These are phyloP conservation scores for Alternaria hordeiaustralica DNA, from an alignment of 2,329 filamentous ascomycete genomes.

Conservation along the genomic window DNA sequence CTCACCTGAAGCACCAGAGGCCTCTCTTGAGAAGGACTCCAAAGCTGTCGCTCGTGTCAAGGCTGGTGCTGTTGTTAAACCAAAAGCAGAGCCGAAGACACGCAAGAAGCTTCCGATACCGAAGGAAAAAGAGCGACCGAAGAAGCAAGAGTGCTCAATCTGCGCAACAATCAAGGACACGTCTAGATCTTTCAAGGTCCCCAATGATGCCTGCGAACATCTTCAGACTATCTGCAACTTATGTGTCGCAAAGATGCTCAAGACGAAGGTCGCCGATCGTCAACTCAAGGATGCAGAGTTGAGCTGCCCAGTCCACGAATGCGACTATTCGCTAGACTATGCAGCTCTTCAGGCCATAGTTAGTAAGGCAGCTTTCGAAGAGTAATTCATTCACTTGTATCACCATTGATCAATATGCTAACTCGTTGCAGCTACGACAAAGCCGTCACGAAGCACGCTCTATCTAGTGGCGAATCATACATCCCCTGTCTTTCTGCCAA, in stretches of 20 bases:
- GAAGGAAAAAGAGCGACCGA: conserved; percentile 11
- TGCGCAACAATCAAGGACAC: conserved; percentile 19
- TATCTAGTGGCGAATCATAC: conserved; percentile 17
- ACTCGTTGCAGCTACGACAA: conserved; percentile 25
- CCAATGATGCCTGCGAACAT: conserved; percentile 23
- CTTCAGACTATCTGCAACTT: conserved; percentile 24
- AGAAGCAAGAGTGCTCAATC: conserved; percentile 26
- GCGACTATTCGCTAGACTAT: conserved; percentile 16
- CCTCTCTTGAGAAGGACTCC: not conserved
- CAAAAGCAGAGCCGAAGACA: conserved; percentile 3
- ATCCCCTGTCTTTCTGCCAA: conserved; percentile 25
- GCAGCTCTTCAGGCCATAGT: conserved; percentile 14
- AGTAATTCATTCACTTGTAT: conserved; percentile 13
- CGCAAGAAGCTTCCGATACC: not conserved
- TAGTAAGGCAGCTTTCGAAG: conserved; percentile 12
- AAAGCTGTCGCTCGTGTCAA: conserved; percentile 6
- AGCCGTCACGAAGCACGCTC: conserved; percentile 21
- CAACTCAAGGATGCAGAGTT: conserved; percentile 21
- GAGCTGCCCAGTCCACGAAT: conserved; percentile 21
- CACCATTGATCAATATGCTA: conserved; percentile 1
- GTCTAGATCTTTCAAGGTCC: conserved; percentile 14
- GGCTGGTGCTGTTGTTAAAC: not conserved
- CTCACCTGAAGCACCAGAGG: not conserved
- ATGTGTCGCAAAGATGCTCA: conserved; percentile 29
- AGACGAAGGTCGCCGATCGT: conserved; percentile 18